Evolutionary conservation across 192 early-diverging fungal species (phyloP).

Genomic region (Lunasporangiospora selenospora): DNA sequence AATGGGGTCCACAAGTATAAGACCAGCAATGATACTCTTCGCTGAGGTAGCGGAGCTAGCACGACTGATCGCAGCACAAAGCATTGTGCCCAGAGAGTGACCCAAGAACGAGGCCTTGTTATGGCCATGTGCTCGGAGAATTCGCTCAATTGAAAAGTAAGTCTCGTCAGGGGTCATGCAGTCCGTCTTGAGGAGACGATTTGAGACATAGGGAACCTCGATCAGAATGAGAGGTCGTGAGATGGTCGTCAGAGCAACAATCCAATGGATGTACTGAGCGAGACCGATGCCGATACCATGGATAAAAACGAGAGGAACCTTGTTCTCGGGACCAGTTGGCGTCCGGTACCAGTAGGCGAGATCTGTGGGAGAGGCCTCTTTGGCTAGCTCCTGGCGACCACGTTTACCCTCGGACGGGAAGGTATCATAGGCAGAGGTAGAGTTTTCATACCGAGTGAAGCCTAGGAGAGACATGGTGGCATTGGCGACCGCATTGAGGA

Average conservation of each 20-base stretch:
- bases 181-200: conserved; percentile 60
- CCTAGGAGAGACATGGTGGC: conserved; percentile 16
- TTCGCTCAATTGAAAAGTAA: conserved; percentile 58
- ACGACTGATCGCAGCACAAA: conserved; percentile 64
- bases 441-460: conserved; percentile 26
- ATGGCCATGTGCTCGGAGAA: conserved; percentile 59
- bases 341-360: conserved; percentile 31
- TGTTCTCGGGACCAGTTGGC: conserved; percentile 26
- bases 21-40: conserved; percentile 54
- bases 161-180: conserved; percentile 63
- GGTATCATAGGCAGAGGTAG: too few species aligned
- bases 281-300: conserved; percentile 75
- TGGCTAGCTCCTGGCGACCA: conserved; percentile 4
- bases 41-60: conserved; percentile 43
- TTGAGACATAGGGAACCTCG: conserved; percentile 70
- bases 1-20: conserved; percentile 72
- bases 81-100: conserved; percentile 70
- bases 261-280: conserved; percentile 58
- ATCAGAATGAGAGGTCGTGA: conserved; percentile 57
- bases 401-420: too few species aligned
- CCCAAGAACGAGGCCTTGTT: conserved; percentile 67
- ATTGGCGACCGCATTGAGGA: conserved; percentile 10
- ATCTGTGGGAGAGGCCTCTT: conserved; percentile 18
- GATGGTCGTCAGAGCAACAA: conserved; percentile 51
- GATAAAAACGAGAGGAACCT: conserved; percentile 67